These are phyloP conservation scores for Fusarium ramigenum DNA, from an alignment of 2,329 filamentous ascomycete species.

Conservation along the genomic window DNA sequence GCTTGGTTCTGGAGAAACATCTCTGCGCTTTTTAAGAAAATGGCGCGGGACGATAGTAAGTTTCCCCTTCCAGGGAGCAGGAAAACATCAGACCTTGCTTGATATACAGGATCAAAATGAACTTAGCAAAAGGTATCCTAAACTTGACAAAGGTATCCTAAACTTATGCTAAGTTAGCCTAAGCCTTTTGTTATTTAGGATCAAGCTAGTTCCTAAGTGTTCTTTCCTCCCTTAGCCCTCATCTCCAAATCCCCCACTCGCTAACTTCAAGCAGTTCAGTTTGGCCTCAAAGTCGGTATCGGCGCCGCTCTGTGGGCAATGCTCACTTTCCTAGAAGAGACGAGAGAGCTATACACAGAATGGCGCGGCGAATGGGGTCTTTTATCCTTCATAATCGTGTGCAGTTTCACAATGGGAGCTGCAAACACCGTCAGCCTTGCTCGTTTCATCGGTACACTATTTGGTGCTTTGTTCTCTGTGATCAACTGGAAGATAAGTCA, in stretches of 20 bases:
- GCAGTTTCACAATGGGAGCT: conserved; percentile 97
- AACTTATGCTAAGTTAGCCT: background rate
- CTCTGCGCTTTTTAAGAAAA: conserved; percentile 52
- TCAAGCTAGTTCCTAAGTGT: background rate
- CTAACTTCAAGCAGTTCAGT: conserved; percentile 59
- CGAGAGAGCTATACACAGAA: conserved; percentile 80
- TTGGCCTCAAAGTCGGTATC: conserved; percentile 91
- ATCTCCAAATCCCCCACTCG: background rate
- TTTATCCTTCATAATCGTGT: conserved; percentile 98
- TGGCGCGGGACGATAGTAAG: conserved; percentile 57
- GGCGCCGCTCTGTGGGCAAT: conserved; percentile 90
- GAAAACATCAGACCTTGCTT: background rate
- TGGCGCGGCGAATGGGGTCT: conserved; percentile 98
- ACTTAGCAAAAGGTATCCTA: background rate
- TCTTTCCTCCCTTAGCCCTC: background rate
- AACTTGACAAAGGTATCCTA: too few species aligned
- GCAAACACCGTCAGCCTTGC: conserved; percentile 91
- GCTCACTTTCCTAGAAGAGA: conserved; percentile 82
- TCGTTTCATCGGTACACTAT: conserved; percentile 84
- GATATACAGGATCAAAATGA: background rate
- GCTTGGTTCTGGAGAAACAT: conserved; percentile 35
- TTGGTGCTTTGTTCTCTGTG: conserved; percentile 81
- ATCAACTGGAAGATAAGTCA: conserved; percentile 80
- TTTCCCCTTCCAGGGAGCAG: background rate
- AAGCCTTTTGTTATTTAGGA: background rate